Conservation (phyloP, 2,329 filamentous ascomycete species). For the Colletotrichum sp. region DNA sequence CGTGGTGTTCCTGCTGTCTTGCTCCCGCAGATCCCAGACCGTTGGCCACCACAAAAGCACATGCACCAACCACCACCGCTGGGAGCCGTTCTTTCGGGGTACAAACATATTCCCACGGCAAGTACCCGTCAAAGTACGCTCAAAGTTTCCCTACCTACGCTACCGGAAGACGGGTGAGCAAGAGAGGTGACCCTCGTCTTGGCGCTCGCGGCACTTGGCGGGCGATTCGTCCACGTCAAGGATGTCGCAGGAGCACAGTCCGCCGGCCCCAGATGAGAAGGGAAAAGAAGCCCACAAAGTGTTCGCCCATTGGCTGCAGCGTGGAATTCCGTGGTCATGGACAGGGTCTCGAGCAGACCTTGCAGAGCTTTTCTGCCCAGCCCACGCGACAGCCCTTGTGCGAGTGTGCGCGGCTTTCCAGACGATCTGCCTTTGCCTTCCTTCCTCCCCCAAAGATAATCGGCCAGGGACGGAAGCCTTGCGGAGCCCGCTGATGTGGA, state of each 20-base stretch:
- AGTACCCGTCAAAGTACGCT: background rate
- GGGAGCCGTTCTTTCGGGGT: background rate
- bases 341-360: background rate
- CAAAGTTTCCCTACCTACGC: background rate
- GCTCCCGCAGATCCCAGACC: background rate
- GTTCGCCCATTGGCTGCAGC: background rate
- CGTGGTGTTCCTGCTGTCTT: background rate
- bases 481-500: conserved; percentile 15
- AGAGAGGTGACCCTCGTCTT: conserved; percentile 1
- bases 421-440: background rate
- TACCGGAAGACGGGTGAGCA: background rate
- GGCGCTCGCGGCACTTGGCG: conserved; percentile 14
- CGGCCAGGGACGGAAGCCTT: background rate
- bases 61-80: background rate
- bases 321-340: background rate
- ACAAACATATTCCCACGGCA: background rate
- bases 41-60: background rate
- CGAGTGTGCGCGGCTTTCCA: background rate
- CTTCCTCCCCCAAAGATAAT: background rate
- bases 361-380: background rate
- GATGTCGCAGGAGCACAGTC: background rate
- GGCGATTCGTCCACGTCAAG: conserved; percentile 19
- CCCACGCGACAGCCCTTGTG: background rate
- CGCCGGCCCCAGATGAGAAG: background rate
- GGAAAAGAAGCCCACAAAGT: background rate